Conservation (phyloP, 176 grass and related monocot genomes). For the Ananas comosus region DNA sequence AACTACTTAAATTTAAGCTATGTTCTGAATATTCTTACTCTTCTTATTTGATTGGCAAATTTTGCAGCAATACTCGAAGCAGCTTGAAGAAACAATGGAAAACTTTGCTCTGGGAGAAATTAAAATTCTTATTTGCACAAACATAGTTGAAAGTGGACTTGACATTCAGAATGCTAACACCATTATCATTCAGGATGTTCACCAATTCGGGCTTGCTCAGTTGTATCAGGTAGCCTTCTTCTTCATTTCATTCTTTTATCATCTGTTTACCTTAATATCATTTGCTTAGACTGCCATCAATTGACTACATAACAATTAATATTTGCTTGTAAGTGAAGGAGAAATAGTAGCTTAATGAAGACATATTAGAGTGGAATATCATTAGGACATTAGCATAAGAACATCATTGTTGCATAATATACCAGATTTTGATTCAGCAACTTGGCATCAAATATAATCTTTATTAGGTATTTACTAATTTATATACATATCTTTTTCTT, state of each 20-base stretch:
- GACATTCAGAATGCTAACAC: slow-evolving; percentile 95
- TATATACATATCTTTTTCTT: not conserved
- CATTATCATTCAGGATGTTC: slow-evolving; percentile 75
- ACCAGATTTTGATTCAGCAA: too few relatives aligned
- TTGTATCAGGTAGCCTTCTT: slow-evolving; percentile 63
- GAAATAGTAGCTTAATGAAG: too few relatives aligned
- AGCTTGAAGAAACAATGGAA: slow-evolving; percentile 70
- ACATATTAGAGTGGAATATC: too few relatives aligned
- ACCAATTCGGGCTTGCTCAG: slow-evolving; percentile 83
- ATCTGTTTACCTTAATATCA: not conserved
- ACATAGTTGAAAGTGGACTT: slow-evolving; percentile 96
- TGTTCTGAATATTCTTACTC: slow-evolving; percentile 1
- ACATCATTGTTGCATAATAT: too few relatives aligned
- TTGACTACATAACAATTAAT: not conserved
- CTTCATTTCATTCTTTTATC: not conserved
- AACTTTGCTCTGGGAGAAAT: slow-evolving; percentile 57
- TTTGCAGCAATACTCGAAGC: slow-evolving; percentile 61
- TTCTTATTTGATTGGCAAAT: slow-evolving; percentile 6
- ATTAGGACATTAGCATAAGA: too few relatives aligned
- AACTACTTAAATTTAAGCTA: not conserved
- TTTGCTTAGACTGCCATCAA: slow-evolving; percentile 5
- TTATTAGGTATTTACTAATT: too few relatives aligned
- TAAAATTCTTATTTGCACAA: slow-evolving; percentile 85
- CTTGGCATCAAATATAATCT: too few relatives aligned
- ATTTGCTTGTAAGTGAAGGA: too few relatives aligned